These are phyloP conservation scores for Lactarius sanguifluus DNA, from an alignment of 768 basidiomycete genomes.

Conservation along the genomic window DNA sequence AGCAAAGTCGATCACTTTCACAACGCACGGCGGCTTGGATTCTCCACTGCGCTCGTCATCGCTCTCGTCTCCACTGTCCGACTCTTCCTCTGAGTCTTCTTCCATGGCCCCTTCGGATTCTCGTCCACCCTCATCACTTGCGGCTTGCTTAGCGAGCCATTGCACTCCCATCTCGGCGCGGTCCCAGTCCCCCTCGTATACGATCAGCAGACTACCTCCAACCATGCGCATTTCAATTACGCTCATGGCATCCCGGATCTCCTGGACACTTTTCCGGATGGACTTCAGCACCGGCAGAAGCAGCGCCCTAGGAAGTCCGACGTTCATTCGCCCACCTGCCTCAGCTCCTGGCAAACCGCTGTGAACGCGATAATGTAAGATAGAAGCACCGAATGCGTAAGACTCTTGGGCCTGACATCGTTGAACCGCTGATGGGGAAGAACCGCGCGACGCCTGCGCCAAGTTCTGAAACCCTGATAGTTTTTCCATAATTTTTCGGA, in stretches of 20 bases:
- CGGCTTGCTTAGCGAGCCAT: conserved; percentile 19
- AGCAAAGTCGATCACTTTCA: conserved; percentile 94
- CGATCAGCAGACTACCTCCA: conserved; percentile 74
- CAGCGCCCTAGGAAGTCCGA: conserved; percentile 55
- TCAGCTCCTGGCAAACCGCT: conserved; percentile 17
- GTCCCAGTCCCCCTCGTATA: conserved; percentile 66
- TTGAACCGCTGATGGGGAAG: conserved; percentile 56
- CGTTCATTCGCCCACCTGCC: conserved; percentile 31
- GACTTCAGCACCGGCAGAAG: conserved; percentile 59
- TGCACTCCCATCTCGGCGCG: conserved; percentile 21
- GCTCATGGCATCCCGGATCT: conserved; percentile 51
- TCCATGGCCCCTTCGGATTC: conserved; percentile 9
- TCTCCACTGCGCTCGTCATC: not conserved
- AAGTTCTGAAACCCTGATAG: conserved; percentile 66
- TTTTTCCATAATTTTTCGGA: conserved; percentile 76
- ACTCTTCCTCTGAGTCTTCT: conserved; percentile 26
- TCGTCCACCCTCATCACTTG: conserved; percentile 6
- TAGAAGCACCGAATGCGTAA: conserved; percentile 3
- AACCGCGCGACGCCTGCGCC: conserved; percentile 74
- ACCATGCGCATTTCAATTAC: conserved; percentile 74
- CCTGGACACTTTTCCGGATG: conserved; percentile 52
- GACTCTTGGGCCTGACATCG: conserved; percentile 16
- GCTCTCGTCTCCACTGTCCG: conserved; percentile 12
- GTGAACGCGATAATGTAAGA: conserved; percentile 17
- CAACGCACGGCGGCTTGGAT: conserved; percentile 33